Conservation (phyloP, 2,329 filamentous ascomycete genomes). For the Fusarium sp. region DNA sequence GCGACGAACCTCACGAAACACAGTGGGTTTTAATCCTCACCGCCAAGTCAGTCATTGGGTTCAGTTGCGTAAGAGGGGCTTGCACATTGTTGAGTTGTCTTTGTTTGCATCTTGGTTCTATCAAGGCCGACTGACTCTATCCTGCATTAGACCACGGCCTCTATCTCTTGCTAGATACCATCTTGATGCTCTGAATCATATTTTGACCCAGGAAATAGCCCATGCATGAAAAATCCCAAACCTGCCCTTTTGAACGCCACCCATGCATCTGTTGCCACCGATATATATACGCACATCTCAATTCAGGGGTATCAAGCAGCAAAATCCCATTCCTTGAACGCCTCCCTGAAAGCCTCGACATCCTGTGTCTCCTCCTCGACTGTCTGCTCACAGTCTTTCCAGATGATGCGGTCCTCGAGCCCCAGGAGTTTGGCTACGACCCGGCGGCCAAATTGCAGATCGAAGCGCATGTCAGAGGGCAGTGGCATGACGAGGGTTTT, state of each 20-base stretch:
- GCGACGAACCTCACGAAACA: not conserved
- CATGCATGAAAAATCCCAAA: constrained; percentile 8
- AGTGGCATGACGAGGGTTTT: constrained; percentile 79
- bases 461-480: constrained; percentile 79
- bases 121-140: not conserved
- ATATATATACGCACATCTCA: constrained; percentile 4
- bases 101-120: not conserved
- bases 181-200: not conserved
- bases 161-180: not conserved
- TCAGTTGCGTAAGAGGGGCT: not conserved
- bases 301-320: constrained; percentile 53
- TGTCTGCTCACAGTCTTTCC: constrained; percentile 86
- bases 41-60: not conserved
- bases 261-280: constrained; percentile 15
- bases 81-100: not conserved
- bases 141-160: not conserved
- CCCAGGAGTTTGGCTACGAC: constrained; percentile 90
- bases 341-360: constrained; percentile 80
- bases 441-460: constrained; percentile 88
- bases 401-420: constrained; percentile 82
- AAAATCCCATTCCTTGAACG: constrained; percentile 91
- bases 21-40: not conserved
- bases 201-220: not conserved
- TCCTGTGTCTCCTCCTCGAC: constrained; percentile 83
- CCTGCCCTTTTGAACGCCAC: constrained; percentile 32